Evolutionary conservation across 495 filamentous ascomycete genomes (phyloP).

Genomic region (Podospora bellae-mahoneyi): DNA sequence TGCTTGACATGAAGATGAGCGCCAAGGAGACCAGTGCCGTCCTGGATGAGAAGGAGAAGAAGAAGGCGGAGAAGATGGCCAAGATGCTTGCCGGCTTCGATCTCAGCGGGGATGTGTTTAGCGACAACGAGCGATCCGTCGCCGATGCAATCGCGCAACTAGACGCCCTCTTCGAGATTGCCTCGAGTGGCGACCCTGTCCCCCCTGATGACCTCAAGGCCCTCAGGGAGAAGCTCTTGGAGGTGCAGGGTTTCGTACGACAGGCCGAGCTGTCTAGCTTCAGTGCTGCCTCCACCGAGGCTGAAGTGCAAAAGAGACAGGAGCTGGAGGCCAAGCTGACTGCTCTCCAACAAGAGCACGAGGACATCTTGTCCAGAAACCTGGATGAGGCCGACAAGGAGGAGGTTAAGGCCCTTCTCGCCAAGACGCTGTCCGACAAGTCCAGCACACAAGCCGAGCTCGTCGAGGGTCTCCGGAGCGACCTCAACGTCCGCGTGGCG

Average conservation of each 20-base stretch:
- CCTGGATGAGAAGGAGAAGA: constrained; percentile 94
- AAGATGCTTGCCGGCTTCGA: constrained; percentile 99
- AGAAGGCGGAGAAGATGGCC: constrained; percentile 98
- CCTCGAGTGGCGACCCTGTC: constrained; percentile 70
- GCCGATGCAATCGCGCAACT: constrained; percentile 76
- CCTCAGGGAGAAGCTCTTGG: constrained; percentile 71
- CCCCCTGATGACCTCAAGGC: constrained; percentile 76
- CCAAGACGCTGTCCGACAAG: constrained; percentile 68
- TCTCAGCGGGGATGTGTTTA: constrained; percentile 83
- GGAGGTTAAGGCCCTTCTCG: constrained; percentile 76
- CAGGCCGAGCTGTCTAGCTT: constrained; percentile 82
- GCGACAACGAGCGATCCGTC: constrained; percentile 81
- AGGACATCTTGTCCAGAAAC: constrained; percentile 74
- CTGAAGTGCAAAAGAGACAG: constrained; percentile 60
- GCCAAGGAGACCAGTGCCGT: constrained; percentile 87
- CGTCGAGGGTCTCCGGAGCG: constrained; percentile 66
- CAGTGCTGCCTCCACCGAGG: constrained; percentile 53
- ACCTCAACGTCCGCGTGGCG: constrained; percentile 65
- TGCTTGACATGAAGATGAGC: constrained; percentile 91
- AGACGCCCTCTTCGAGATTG: constrained; percentile 72
- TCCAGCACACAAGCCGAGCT: constrained; percentile 67
- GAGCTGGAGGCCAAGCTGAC: constrained; percentile 73
- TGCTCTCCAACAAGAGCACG: constrained; percentile 73
- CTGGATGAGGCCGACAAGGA: constrained; percentile 72
- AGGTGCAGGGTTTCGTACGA: constrained; percentile 87